Conservation (phyloP, 441 rosid genomes). For the Theobroma grandiflorum region DNA sequence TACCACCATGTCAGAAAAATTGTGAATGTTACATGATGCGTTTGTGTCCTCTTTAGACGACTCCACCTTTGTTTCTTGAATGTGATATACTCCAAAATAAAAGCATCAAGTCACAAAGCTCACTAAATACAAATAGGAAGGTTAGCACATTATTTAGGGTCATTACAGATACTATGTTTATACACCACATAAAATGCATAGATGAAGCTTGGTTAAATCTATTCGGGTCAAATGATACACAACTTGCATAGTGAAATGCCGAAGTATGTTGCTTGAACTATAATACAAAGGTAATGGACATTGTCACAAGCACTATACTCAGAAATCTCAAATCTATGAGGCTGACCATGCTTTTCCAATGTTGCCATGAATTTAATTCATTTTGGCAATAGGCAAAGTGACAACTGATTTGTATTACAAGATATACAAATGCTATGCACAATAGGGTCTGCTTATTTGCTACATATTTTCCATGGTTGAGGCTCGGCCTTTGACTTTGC, state of each 20-base stretch:
- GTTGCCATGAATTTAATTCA: neutral
- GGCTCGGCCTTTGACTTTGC: neutral
- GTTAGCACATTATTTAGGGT: neutral
- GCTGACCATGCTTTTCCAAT: neutral
- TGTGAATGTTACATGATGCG: neutral
- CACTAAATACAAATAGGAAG: neutral
- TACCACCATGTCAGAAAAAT: neutral
- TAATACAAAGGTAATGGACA: neutral
- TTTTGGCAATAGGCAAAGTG: neutral
- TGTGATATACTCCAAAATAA: neutral
- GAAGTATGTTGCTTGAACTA: neutral
- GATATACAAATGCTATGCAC: neutral
- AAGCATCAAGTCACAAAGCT: neutral
- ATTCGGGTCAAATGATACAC: neutral
- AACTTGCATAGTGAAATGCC: neutral
- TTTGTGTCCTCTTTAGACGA: neutral
- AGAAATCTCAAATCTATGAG: neutral
- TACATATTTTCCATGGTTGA: neutral
- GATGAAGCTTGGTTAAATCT: neutral
- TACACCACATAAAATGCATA: neutral
- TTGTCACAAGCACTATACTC: neutral
- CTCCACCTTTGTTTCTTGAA: neutral
- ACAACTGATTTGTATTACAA: neutral
- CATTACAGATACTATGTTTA: neutral
- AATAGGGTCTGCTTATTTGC: neutral